A percentile compares a stretch with the other conserved stretches of the same genome.
Conservation (phyloP, 257 asterid genomes). For the Capsicum chinense region DNA sequence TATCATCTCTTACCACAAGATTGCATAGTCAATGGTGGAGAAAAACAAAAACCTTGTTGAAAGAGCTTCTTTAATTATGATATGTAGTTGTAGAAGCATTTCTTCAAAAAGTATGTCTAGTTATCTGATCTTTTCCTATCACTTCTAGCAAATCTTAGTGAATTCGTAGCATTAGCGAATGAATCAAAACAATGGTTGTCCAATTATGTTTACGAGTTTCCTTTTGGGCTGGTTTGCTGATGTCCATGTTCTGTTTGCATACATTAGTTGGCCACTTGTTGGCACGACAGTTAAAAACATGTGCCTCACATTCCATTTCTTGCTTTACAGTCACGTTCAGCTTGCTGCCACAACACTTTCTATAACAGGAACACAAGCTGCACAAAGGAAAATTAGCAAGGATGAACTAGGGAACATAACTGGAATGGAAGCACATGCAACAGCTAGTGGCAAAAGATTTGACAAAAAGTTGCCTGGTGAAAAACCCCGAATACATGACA, state of each 20-base stretch:
- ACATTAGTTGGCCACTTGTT: not conserved
- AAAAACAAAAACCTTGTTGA: not conserved
- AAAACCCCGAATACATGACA: slow-evolving; percentile 83
- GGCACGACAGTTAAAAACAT: not conserved
- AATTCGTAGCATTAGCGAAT: not conserved
- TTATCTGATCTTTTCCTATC: not conserved
- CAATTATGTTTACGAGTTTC: not conserved
- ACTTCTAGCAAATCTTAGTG: not conserved
- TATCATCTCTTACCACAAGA: not conserved
- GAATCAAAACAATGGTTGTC: not conserved
- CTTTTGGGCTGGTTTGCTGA: not conserved
- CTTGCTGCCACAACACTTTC: slow-evolving; percentile 92
- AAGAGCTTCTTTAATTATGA: not conserved
- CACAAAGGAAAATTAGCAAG: slow-evolving; percentile 71
- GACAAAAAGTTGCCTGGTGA: slow-evolving; percentile 94
- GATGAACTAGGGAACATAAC: slow-evolving; percentile 88
- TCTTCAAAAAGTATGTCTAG: not conserved
- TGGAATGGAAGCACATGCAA: slow-evolving; percentile 89
- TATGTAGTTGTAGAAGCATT: not conserved
- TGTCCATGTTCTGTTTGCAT: not conserved
- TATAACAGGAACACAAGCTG: slow-evolving; percentile 75
- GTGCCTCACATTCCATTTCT: not conserved
- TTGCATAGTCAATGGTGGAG: not conserved
- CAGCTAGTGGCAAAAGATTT: slow-evolving; percentile 98
- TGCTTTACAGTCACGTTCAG: slow-evolving; percentile 76